Conservation (phyloP, 1,284 basidiomycete species). For the Cryptococcus sp. region DNA sequence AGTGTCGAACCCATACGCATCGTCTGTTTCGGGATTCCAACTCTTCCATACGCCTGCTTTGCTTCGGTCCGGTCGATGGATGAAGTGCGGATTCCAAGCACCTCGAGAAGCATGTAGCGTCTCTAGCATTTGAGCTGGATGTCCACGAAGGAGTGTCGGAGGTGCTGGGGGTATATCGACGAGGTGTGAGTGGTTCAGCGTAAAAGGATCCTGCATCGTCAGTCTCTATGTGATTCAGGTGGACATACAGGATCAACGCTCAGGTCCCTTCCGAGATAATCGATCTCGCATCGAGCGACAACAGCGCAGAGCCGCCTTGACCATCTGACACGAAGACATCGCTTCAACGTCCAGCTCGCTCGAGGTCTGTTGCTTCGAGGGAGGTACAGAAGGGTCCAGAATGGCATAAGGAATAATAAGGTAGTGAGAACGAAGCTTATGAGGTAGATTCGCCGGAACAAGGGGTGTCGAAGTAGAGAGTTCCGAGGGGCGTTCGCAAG, state of each 20-base stretch:
- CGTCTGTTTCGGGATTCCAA: conserved; percentile 26
- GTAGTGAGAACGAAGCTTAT: conserved; percentile 33
- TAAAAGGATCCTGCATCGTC: conserved; percentile 27
- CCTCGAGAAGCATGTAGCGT: conserved; percentile 32
- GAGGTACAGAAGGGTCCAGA: conserved; percentile 39
- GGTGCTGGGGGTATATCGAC: conserved; percentile 41
- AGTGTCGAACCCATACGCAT: conserved; percentile 32
- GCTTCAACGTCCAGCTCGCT: conserved; percentile 36
- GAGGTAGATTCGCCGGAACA: conserved; percentile 42
- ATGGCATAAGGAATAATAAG: conserved; percentile 37
- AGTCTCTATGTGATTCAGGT: background rate
- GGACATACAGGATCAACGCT: conserved; percentile 30
- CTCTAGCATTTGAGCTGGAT: conserved; percentile 29
- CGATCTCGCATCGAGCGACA: conserved; percentile 47
- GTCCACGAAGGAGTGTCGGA: conserved; percentile 31
- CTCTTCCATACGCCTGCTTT: conserved; percentile 24
- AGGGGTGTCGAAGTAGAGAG: conserved; percentile 30
- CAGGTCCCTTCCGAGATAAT: conserved; percentile 45
- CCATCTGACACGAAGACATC: conserved; percentile 43
- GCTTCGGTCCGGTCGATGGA: conserved; percentile 23
- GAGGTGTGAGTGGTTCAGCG: conserved; percentile 38
- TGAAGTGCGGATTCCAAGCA: conserved; percentile 36
- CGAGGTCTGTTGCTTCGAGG: conserved; percentile 34
- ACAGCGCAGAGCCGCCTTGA: conserved; percentile 35
- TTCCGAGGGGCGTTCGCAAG: conserved; percentile 32